Evolutionary conservation across 345 rosid species (phyloP), one percentile per base, ranked within the genome.

Genomic region (Rhizophora mangle): DNA sequence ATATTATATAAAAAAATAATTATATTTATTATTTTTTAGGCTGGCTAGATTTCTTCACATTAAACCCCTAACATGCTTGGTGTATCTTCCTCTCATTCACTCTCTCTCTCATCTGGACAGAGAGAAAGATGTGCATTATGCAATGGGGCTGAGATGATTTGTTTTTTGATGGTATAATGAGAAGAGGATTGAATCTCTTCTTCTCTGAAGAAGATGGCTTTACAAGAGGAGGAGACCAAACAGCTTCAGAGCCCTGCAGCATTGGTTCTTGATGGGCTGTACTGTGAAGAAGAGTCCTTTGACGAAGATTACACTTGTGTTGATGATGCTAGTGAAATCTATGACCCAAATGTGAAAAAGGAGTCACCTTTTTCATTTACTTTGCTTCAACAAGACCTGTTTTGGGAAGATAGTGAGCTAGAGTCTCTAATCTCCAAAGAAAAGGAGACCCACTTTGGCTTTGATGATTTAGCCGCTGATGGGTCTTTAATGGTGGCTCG

Each of bases 391-490:
- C 83, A 72, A 18, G 89, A 87, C 80, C 26, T 80, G 82, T 82
- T 83, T 69, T 82, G 90, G 88, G 90, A 87, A 29, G 87, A 84
- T 21, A 79, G 72, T 18, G 96, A 90, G 85, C 65, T 93, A 27
- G 2, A 60, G 62, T 71, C 70, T 69, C 74, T 93, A 58, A 71
- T 89, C 36, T 84, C 86, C 16, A 86, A 88, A 64, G 96, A 93
- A 61, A 81, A 81, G 2, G 87, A 85, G 69, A 80, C 88, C 60
- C 82, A 63, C 70, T 75, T 72, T 26, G 70, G 70, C 64, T 72
- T 64, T 66, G 27, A 60, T 22, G 61, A 76, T 70, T 54, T 73
- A 47, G 56, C 62, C 68, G 72, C 74, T 53, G 88, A 85, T 73
- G 87, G 72, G 78, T 68, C 71, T 63, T 68, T 83, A 22, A 60